phyloP scores from a whole-genome alignment of 2,329 filamentous ascomycete genomes.

The Clarireedia monteithiana region DNA sequence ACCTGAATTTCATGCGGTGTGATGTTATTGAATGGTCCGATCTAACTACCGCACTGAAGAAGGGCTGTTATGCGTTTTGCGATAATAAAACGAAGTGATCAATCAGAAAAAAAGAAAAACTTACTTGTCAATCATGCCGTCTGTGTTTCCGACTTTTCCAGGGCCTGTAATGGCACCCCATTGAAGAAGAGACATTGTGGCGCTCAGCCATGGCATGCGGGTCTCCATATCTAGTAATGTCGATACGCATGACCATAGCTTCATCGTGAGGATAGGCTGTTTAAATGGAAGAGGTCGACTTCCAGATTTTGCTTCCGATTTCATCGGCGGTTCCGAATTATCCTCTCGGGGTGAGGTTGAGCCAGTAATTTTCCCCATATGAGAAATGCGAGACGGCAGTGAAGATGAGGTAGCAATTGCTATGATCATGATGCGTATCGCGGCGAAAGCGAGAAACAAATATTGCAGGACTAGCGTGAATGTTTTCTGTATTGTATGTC shows the following conservation, averaged over 20 bases:
- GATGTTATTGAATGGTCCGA: conserved; percentile 8
- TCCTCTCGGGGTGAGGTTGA: conserved; percentile 17
- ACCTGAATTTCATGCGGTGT: conserved; percentile 12
- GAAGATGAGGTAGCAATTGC: conserved; percentile 62
- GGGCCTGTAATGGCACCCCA: conserved; percentile 66
- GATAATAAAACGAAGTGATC: conserved; percentile 8
- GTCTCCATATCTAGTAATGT: conserved; percentile 64
- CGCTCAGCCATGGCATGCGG: conserved; percentile 88
- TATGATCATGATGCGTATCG: conserved; percentile 56
- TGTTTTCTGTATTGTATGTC: conserved; percentile 27
- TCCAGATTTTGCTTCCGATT: conserved; percentile 12
- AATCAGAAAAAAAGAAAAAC: conserved; percentile 15
- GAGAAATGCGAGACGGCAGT: conserved; percentile 46
- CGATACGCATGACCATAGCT: conserved; percentile 65
- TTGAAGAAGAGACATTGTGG: conserved; percentile 67
- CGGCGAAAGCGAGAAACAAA: conserved; percentile 43
- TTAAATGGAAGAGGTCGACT: conserved; percentile 18
- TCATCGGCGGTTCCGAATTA: conserved; percentile 17
- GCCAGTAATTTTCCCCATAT: conserved; percentile 19
- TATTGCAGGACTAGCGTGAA: conserved; percentile 46
- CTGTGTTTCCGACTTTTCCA: conserved; percentile 63
- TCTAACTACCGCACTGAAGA: conserved; percentile 7
- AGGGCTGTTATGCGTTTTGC: not conserved
- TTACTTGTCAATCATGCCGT: conserved; percentile 85
- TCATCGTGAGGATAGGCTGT: conserved; percentile 58